A percentile compares a stretch with the other conserved stretches of the same genome.
Evolutionary conservation across 768 basidiomycete genomes (phyloP).

Genomic region (Lyophyllum decastes): DNA sequence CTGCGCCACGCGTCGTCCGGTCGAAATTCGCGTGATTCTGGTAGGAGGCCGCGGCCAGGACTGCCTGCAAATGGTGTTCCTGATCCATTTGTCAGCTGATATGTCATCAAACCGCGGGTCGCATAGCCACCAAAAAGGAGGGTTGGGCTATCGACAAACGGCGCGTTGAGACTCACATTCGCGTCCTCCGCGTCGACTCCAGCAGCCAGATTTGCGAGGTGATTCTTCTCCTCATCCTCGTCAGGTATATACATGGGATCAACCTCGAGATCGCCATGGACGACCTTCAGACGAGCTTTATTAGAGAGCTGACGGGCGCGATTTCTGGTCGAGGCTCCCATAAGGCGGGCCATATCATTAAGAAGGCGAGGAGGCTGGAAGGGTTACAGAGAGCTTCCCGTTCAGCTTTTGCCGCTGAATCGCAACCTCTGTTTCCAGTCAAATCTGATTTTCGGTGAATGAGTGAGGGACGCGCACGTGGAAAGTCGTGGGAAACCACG

Average conservation of each 20-base stretch:
- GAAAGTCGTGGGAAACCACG: conserved; percentile 5
- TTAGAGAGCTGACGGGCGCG: conserved; percentile 84
- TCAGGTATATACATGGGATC: conserved; percentile 79
- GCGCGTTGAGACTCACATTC: conserved; percentile 67
- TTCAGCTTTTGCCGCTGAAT: conserved; percentile 5
- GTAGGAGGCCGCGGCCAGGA: conserved; percentile 38
- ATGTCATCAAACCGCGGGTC: conserved; percentile 51
- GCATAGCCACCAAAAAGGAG: conserved; percentile 46
- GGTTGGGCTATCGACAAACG: conserved; percentile 37
- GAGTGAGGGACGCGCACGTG: conserved; percentile 4
- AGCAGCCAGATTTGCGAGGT: conserved; percentile 71
- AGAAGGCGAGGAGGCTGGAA: conserved; percentile 36
- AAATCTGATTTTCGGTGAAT: conserved; percentile 5
- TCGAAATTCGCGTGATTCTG: conserved; percentile 28
- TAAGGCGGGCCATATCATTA: conserved; percentile 86
- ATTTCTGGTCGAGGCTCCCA: conserved; percentile 69
- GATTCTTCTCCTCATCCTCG: conserved; percentile 80
- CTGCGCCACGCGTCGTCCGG: conserved; percentile 25
- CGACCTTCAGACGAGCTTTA: conserved; percentile 85
- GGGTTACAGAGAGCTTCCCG: conserved; percentile 5
- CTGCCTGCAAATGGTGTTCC: conserved; percentile 57
- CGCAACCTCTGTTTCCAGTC: conserved; percentile 10
- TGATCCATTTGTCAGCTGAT: conserved; percentile 41
- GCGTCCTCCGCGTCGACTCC: conserved; percentile 93
- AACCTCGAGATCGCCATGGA: conserved; percentile 77